Percentiles rank a stretch among this genome's conserved stretches.
These are phyloP conservation scores for Paulownia fortunei DNA, from an alignment of 257 asterid genomes.

Conservation along the genomic window DNA sequence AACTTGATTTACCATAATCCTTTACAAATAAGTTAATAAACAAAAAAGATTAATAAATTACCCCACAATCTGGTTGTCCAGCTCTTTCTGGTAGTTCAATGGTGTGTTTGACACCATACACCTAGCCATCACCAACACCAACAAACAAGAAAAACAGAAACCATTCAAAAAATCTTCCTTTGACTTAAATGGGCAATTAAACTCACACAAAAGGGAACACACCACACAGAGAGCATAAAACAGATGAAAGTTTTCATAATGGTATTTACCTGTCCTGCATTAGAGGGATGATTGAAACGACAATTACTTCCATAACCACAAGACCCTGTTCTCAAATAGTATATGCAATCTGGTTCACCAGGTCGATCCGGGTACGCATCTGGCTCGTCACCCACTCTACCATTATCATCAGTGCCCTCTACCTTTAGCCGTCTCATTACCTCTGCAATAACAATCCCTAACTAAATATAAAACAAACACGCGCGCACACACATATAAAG, in stretches of 20 bases:
- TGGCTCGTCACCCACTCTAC: slow-evolving; percentile 43
- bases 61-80: slow-evolving; percentile 74
- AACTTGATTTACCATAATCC: slow-evolving; percentile 1
- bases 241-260: neutral
- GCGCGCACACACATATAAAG: neutral
- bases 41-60: slow-evolving; percentile 30
- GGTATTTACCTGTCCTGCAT: slow-evolving; percentile 43
- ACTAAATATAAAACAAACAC: slow-evolving; percentile 11
- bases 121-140: slow-evolving; percentile 41
- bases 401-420: slow-evolving; percentile 46
- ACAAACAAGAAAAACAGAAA: slow-evolving; percentile 23
- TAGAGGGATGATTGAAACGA: slow-evolving; percentile 70
- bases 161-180: neutral
- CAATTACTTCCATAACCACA: slow-evolving; percentile 76
- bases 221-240: neutral
- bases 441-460: slow-evolving; percentile 38
- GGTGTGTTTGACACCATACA: slow-evolving; percentile 40
- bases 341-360: slow-evolving; percentile 75
- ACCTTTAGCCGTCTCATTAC: slow-evolving; percentile 49
- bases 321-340: slow-evolving; percentile 68
- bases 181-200: neutral
- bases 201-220: neutral
- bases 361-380: slow-evolving; percentile 67
- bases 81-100: slow-evolving; percentile 59
- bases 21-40: neutral